Evolutionary conservation across 495 filamentous ascomycete genomes (phyloP).

Genomic region (Lasiosphaeria miniovina): DNA sequence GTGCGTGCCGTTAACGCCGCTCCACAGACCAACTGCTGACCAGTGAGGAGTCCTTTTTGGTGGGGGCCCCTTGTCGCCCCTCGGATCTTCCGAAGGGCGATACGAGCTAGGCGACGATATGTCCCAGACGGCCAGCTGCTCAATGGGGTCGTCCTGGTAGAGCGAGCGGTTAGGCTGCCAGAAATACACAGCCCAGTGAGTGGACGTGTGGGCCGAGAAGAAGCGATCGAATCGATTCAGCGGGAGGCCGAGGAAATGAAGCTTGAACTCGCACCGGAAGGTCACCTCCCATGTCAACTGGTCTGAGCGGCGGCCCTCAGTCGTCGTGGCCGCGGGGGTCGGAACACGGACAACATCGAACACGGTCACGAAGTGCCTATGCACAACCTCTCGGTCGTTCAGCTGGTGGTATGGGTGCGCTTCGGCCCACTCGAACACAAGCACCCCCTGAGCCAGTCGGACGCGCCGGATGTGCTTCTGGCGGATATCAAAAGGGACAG

Average conservation of each 20-base stretch:
- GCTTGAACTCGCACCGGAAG: slow-evolving; percentile 67
- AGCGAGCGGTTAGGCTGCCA: slow-evolving; percentile 63
- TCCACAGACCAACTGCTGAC: slow-evolving; percentile 25
- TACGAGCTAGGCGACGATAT: slow-evolving; percentile 56
- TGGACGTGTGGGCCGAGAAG: slow-evolving; percentile 60
- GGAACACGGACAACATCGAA: slow-evolving; percentile 49
- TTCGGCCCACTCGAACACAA: slow-evolving; percentile 68
- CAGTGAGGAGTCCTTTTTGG: slow-evolving; percentile 6
- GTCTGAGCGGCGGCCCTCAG: neutral
- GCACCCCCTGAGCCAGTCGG: slow-evolving; percentile 52
- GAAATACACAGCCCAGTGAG: slow-evolving; percentile 64
- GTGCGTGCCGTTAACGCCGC: slow-evolving; percentile 9
- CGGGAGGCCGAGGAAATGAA: slow-evolving; percentile 61
- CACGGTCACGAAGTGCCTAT: slow-evolving; percentile 63
- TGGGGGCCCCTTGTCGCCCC: slow-evolving; percentile 37
- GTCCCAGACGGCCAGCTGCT: slow-evolving; percentile 66
- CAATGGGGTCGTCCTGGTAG: slow-evolving; percentile 59
- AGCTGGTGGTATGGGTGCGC: slow-evolving; percentile 54
- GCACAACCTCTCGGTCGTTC: slow-evolving; percentile 54
- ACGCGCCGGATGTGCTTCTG: slow-evolving; percentile 58
- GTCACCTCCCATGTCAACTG: slow-evolving; percentile 43
- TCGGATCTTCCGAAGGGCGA: slow-evolving; percentile 54
- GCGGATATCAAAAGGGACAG: slow-evolving; percentile 54
- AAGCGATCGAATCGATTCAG: slow-evolving; percentile 59
- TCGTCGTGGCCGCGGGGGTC: neutral